Percentiles rank a stretch among this genome's conserved stretches.
phyloP scores from a whole-genome alignment of 2,329 filamentous ascomycete genomes.

The Fusarium mundagurra region DNA sequence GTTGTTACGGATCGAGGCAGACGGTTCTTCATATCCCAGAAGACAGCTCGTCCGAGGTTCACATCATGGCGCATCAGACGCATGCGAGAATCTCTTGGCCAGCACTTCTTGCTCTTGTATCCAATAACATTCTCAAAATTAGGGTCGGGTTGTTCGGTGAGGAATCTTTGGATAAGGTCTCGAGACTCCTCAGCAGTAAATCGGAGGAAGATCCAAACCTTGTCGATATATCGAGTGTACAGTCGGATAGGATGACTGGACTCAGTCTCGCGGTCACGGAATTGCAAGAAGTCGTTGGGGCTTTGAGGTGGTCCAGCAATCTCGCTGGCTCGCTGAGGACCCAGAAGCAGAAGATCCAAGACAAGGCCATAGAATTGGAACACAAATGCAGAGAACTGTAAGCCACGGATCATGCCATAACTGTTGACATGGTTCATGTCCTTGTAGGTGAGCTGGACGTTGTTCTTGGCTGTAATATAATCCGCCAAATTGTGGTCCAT shows the following conservation, averaged over 20 bases:
- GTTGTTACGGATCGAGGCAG: slow-evolving; percentile 94
- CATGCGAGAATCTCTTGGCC: slow-evolving; percentile 98
- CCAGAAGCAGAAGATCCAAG: slow-evolving; percentile 89
- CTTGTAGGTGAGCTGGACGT: slow-evolving; percentile 98
- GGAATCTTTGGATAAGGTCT: slow-evolving; percentile 95
- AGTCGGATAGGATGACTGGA: slow-evolving; percentile 93
- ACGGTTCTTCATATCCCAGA: slow-evolving; percentile 99
- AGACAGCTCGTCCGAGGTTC: slow-evolving; percentile 94
- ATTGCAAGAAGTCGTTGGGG: slow-evolving; percentile 98
- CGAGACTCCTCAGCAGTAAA: slow-evolving; percentile 94
- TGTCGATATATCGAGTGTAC: slow-evolving; percentile 98
- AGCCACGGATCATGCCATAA: slow-evolving; percentile 96
- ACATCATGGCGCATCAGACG: slow-evolving; percentile 98
- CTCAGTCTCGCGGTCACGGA: slow-evolving; percentile 92
- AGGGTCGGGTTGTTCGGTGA: slow-evolving; percentile 97
- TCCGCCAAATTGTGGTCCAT: slow-evolving; percentile 99
- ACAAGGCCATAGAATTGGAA: slow-evolving; percentile 99
- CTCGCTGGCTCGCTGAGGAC: slow-evolving; percentile 95
- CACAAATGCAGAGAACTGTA: slow-evolving; percentile 98
- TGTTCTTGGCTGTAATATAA: slow-evolving; percentile 99
- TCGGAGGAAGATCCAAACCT: slow-evolving; percentile 96
- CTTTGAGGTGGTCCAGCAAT: slow-evolving; percentile 93
- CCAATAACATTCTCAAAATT: slow-evolving; percentile 99
- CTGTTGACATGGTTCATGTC: slow-evolving; percentile 99
- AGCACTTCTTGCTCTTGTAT: slow-evolving; percentile 99